Conservation (phyloP, 495 filamentous ascomycete species). For the Darksidea phi region DNA sequence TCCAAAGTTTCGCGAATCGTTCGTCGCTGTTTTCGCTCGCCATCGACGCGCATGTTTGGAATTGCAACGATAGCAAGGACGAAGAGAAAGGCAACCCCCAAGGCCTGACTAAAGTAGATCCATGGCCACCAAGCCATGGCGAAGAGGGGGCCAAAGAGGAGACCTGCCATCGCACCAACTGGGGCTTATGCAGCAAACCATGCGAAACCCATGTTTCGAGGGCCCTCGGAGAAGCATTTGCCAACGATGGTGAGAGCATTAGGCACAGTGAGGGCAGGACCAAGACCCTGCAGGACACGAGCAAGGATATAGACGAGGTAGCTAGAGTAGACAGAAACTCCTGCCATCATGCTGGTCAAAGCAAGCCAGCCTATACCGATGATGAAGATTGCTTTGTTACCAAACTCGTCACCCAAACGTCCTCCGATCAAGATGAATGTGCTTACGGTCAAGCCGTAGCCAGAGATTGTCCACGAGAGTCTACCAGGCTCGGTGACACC, state of each 20-base stretch:
- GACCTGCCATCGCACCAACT: slow-evolving; percentile 23
- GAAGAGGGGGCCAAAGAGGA: slow-evolving; percentile 6
- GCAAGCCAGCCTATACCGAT: slow-evolving; percentile 32
- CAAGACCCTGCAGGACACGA: slow-evolving; percentile 54
- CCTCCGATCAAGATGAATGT: slow-evolving; percentile 35
- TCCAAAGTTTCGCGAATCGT: slow-evolving; percentile 2
- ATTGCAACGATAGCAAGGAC: slow-evolving; percentile 8
- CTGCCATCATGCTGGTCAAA: slow-evolving; percentile 23
- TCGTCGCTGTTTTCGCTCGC: background rate
- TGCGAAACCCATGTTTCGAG: slow-evolving; percentile 30
- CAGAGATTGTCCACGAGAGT: slow-evolving; percentile 30
- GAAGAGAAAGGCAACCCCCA: slow-evolving; percentile 10
- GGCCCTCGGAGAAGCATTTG: slow-evolving; percentile 38
- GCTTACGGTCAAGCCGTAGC: slow-evolving; percentile 33
- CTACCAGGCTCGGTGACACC: slow-evolving; percentile 12
- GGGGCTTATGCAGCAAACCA: slow-evolving; percentile 33
- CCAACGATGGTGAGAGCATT: slow-evolving; percentile 53
- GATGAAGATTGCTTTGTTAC: slow-evolving; percentile 31
- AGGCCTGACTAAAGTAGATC: slow-evolving; percentile 31
- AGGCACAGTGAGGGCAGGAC: slow-evolving; percentile 52
- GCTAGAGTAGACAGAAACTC: slow-evolving; percentile 41
- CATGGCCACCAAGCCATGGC: slow-evolving; percentile 30
- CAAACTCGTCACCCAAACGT: slow-evolving; percentile 33
- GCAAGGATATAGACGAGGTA: slow-evolving; percentile 49
- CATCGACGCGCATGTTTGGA: slow-evolving; percentile 30